Evolutionary conservation across 2,329 filamentous ascomycete genomes (phyloP).

Genomic region (Ceratocystis variospora): DNA sequence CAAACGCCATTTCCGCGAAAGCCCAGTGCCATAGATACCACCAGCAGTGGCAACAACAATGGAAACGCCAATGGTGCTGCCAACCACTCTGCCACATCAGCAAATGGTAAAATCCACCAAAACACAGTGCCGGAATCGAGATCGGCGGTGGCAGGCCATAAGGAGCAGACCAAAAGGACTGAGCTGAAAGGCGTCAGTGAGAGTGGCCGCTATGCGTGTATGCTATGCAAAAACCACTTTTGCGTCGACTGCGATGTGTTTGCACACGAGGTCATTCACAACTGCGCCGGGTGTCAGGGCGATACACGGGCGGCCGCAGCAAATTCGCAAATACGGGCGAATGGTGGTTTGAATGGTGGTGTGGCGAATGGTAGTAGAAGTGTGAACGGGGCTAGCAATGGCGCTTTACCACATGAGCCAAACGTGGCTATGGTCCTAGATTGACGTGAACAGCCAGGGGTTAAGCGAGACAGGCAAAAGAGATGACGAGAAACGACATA

Average conservation of each 20-base stretch:
- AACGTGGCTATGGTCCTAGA: constrained; percentile 36
- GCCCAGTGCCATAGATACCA: constrained; percentile 20
- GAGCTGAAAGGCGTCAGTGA: constrained; percentile 58
- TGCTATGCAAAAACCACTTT: constrained; percentile 78
- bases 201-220: constrained; percentile 77
- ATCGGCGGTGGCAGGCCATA: neutral
- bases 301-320: constrained; percentile 27
- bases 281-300: constrained; percentile 79
- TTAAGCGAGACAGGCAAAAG: neutral
- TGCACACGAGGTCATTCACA: constrained; percentile 85
- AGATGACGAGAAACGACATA: neutral
- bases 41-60: neutral
- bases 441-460: constrained; percentile 3
- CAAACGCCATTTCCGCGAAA: constrained; percentile 53
- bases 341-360: constrained; percentile 17
- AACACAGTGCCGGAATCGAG: neutral
- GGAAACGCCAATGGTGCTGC: constrained; percentile 13
- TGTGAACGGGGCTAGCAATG: constrained; percentile 1
- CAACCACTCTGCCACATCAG: neutral
- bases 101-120: neutral
- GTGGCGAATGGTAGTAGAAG: constrained; percentile 23
- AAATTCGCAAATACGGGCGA: constrained; percentile 5
- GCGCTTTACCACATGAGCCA: constrained; percentile 20
- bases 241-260: constrained; percentile 98
- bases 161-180: constrained; percentile 12